Percentiles rank a stretch among this genome's conserved stretches.
Conservation (phyloP, 129 eudicot genomes). For the Ambrosia trifida region DNA sequence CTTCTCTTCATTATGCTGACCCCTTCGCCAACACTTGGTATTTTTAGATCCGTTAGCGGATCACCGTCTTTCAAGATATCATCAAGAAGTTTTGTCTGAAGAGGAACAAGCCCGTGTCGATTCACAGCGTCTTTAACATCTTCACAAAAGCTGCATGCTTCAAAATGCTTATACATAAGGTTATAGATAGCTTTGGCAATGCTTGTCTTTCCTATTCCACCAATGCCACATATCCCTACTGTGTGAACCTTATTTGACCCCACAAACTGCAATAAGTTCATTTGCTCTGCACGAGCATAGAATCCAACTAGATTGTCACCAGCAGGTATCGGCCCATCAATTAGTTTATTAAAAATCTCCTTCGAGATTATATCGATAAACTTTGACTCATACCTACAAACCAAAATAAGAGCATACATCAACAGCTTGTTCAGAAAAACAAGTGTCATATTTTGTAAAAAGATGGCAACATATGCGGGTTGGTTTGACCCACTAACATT, state of each 20-base stretch:
- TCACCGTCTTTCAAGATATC: conserved; percentile 12
- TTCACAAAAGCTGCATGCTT: conserved; percentile 36
- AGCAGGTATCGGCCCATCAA: conserved; percentile 26
- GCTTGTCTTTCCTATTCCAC: conserved; percentile 37
- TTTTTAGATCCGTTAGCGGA: background rate
- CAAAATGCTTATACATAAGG: conserved; percentile 36
- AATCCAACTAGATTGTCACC: conserved; percentile 39
- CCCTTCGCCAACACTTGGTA: conserved; percentile 22
- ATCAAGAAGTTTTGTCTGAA: conserved; percentile 31
- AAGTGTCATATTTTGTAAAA: conserved; percentile 6
- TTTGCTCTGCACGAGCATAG: conserved; percentile 28
- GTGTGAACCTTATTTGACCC: conserved; percentile 30
- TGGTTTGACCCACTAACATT: background rate
- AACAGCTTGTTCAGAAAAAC: conserved; percentile 13
- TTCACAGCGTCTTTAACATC: conserved; percentile 23
- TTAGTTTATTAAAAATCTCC: conserved; percentile 32
- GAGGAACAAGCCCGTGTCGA: conserved; percentile 29
- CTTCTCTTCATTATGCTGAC: conserved; percentile 19
- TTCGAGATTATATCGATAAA: conserved; percentile 35
- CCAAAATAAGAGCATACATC: conserved; percentile 2
- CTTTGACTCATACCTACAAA: conserved; percentile 28
- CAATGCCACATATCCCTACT: conserved; percentile 37
- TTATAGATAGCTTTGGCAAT: conserved; percentile 37
- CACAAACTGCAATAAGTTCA: conserved; percentile 22
- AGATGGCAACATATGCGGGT: background rate